A percentile compares a stretch with the other conserved stretches of the same genome.
Conservation (phyloP, 2,329 filamentous ascomycete genomes). For the Triangularia verruculosa region DNA sequence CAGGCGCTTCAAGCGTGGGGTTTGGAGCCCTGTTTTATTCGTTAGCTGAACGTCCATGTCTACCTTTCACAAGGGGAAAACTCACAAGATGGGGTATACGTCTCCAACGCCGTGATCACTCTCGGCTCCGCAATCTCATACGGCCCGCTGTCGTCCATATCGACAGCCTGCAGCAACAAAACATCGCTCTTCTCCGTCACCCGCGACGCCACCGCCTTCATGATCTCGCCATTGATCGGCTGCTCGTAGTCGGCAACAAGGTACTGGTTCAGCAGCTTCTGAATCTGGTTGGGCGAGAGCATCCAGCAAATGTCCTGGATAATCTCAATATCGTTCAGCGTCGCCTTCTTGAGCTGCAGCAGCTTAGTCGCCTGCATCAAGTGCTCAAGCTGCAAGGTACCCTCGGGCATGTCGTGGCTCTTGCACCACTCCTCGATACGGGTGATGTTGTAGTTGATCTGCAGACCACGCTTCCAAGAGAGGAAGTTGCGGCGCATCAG, state of each 20-base stretch:
- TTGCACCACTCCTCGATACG: constrained; percentile 99
- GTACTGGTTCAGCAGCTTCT: constrained; percentile 98
- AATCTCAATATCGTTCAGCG: constrained; percentile 97
- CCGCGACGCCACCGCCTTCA: constrained; percentile 96
- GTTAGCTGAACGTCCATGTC: constrained; percentile 17
- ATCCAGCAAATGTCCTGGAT: constrained; percentile 99
- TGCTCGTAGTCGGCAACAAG: constrained; percentile 98
- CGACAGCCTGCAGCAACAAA: constrained; percentile 85
- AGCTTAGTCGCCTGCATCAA: constrained; percentile 99
- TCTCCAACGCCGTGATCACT: constrained; percentile 93
- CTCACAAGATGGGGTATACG: constrained; percentile 96
- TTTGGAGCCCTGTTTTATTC: constrained; percentile 75
- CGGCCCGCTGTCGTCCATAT: constrained; percentile 98
- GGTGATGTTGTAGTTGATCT: constrained; percentile 99
- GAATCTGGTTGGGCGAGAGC: constrained; percentile 97
- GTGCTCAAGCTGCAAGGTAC: constrained; percentile 94
- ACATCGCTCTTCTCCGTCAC: constrained; percentile 99
- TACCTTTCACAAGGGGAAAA: not conserved
- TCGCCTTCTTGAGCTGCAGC: constrained; percentile 97
- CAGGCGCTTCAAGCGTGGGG: constrained; percentile 86
- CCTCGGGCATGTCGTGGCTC: constrained; percentile 99
- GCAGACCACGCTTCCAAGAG: constrained; percentile 97
- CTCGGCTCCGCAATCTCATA: constrained; percentile 98
- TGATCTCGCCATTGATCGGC: constrained; percentile 98
- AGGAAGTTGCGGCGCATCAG: constrained; percentile 98